A percentile compares a stretch with the other conserved stretches of the same genome.
phyloP scores from a whole-genome alignment of 2,329 filamentous ascomycete genomes.

The Fusarium nisikadoi region DNA sequence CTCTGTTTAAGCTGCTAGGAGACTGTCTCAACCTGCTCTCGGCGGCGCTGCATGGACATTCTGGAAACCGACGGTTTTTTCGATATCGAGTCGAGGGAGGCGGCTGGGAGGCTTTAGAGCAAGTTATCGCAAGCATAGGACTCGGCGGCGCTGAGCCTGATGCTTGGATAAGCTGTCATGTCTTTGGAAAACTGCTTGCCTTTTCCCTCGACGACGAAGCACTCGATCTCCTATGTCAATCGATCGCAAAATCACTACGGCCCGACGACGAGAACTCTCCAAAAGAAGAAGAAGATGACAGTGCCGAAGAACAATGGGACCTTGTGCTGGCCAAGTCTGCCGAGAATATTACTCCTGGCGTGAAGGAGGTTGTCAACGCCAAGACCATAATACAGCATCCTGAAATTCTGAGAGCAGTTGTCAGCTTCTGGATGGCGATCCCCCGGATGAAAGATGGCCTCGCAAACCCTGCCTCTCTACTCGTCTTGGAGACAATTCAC shows the following conservation, averaged over 20 bases:
- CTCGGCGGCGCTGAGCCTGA: slow-evolving; percentile 74
- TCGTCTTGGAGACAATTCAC: slow-evolving; percentile 72
- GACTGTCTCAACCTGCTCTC: slow-evolving; percentile 78
- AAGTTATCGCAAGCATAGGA: slow-evolving; percentile 75
- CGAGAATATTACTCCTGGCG: slow-evolving; percentile 52
- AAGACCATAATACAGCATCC: slow-evolving; percentile 67
- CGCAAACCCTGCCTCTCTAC: slow-evolving; percentile 66
- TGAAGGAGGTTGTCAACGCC: slow-evolving; percentile 61
- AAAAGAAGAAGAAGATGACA: slow-evolving; percentile 47
- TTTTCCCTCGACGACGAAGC: slow-evolving; percentile 84
- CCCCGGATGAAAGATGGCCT: slow-evolving; percentile 58
- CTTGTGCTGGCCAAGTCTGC: slow-evolving; percentile 51
- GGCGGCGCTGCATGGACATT: slow-evolving; percentile 79
- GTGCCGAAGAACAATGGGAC: slow-evolving; percentile 53
- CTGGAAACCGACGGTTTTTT: slow-evolving; percentile 91
- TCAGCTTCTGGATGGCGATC: slow-evolving; percentile 72
- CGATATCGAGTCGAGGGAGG: slow-evolving; percentile 77
- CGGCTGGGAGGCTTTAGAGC: slow-evolving; percentile 82
- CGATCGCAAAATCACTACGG: slow-evolving; percentile 53
- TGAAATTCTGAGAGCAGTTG: slow-evolving; percentile 70
- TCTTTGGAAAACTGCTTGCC: slow-evolving; percentile 84
- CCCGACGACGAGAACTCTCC: slow-evolving; percentile 43
- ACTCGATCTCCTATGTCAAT: slow-evolving; percentile 74
- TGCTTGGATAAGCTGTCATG: slow-evolving; percentile 72
- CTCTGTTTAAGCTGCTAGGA: slow-evolving; percentile 76